Conservation (phyloP, 352 stramenopile genomes). For the Phytophthora pistaciae region DNA sequence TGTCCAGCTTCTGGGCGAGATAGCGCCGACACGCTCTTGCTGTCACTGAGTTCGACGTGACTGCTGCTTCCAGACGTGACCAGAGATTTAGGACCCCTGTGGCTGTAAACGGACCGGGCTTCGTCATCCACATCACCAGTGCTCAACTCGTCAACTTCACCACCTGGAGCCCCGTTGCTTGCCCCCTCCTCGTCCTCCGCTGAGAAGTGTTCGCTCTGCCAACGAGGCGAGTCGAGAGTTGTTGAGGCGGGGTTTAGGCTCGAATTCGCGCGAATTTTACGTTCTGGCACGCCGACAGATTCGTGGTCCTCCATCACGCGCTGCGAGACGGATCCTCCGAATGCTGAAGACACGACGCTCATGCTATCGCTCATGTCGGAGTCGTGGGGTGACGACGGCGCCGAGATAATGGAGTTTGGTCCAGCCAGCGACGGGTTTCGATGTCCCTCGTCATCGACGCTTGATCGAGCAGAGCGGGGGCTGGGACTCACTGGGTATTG, state of each 20-base stretch:
- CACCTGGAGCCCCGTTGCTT: slow-evolving; percentile 3
- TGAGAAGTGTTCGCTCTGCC: slow-evolving; percentile 27
- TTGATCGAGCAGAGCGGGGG: slow-evolving; percentile 33
- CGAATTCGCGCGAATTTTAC: slow-evolving; percentile 7
- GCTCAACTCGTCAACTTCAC: slow-evolving; percentile 9
- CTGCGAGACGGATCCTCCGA: slow-evolving; percentile 22
- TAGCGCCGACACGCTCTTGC: slow-evolving; percentile 13
- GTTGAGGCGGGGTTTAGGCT: neutral
- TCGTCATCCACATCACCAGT: slow-evolving; percentile 17
- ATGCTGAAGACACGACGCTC: slow-evolving; percentile 29
- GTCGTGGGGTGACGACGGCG: slow-evolving; percentile 23
- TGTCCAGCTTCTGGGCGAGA: slow-evolving; percentile 22
- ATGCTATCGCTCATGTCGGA: slow-evolving; percentile 33
- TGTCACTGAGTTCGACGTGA: slow-evolving; percentile 16
- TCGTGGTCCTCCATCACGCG: slow-evolving; percentile 20
- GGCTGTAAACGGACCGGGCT: slow-evolving; percentile 13
- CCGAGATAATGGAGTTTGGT: slow-evolving; percentile 17
- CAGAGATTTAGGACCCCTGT: slow-evolving; percentile 16
- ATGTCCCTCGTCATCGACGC: slow-evolving; percentile 23
- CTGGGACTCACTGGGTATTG: slow-evolving; percentile 17
- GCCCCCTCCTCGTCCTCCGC: slow-evolving; percentile 17
- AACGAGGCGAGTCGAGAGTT: slow-evolving; percentile 21
- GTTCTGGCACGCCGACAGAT: neutral
- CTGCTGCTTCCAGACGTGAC: slow-evolving; percentile 17
- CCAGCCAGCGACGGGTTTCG: neutral